Conservation (phyloP, 2,329 filamentous ascomycete species). For the Apiospora hydei region DNA sequence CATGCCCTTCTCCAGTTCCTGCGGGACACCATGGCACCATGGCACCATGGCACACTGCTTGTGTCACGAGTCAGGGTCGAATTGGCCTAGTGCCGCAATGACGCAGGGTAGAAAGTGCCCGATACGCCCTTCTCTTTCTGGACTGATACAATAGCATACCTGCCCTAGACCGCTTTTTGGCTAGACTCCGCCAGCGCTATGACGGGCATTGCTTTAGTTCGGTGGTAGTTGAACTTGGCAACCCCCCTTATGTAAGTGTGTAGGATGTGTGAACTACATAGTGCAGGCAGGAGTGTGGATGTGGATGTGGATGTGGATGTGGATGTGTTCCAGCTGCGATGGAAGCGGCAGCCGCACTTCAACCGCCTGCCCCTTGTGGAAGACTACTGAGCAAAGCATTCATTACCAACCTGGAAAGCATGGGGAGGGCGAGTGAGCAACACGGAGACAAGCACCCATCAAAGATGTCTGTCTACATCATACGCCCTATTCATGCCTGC, state of each 20-base stretch:
- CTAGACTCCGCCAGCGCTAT: slow-evolving; percentile 14
- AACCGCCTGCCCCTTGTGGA: background rate
- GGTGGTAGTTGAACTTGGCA: slow-evolving; percentile 13
- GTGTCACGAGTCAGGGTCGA: slow-evolving; percentile 12
- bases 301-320: background rate
- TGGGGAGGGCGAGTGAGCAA: background rate
- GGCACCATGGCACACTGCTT: background rate
- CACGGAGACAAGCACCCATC: background rate
- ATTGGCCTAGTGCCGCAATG: slow-evolving; percentile 11
- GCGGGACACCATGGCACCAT: slow-evolving; percentile 9
- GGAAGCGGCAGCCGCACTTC: background rate
- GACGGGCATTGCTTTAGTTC: slow-evolving; percentile 11
- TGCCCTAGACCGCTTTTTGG: slow-evolving; percentile 15
- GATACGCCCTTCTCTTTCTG: background rate
- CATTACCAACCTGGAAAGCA: background rate
- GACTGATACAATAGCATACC: slow-evolving; percentile 1
- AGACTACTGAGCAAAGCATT: background rate
- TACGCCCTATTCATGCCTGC: no score
- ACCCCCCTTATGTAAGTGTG: background rate
- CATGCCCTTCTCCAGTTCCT: background rate
- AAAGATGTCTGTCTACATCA: no score
- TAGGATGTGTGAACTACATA: background rate
- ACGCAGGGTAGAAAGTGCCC: slow-evolving; percentile 6
- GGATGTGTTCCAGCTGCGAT: background rate
- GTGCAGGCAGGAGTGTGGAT: background rate